phyloP scores from a whole-genome alignment of 2,329 filamentous ascomycete genomes.

The Aspergillus flavus region DNA sequence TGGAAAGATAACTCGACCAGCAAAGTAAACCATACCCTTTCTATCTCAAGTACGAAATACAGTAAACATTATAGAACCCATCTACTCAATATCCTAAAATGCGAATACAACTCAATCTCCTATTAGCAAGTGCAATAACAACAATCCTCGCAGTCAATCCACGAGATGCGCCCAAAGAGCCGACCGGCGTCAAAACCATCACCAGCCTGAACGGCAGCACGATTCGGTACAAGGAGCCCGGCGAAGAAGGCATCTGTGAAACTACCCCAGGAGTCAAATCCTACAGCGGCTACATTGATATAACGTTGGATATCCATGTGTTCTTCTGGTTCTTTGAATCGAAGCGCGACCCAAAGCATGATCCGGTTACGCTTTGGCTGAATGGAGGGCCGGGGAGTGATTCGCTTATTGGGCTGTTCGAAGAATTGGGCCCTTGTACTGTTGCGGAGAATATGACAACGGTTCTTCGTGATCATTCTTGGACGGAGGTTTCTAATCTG shows the following conservation, averaged over 20 bases:
- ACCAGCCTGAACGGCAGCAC: conserved; percentile 48
- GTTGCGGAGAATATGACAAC: conserved; percentile 49
- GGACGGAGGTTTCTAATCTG: conserved; percentile 62
- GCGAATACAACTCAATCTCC: not conserved
- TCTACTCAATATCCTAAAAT: not conserved
- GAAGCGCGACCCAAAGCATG: conserved; percentile 52
- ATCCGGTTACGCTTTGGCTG: conserved; percentile 46
- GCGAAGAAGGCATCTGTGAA: conserved; percentile 55
- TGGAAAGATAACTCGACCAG: not conserved
- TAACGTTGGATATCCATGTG: conserved; percentile 54
- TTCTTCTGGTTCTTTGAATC: conserved; percentile 61
- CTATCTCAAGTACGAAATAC: not conserved
- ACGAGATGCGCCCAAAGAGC: conserved; percentile 29
- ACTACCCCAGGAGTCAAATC: conserved; percentile 59
- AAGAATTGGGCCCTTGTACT: conserved; percentile 46
- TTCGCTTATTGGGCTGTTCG: conserved; percentile 45
- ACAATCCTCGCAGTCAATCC: not conserved
- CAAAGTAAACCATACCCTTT: not conserved
- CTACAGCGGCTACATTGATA: conserved; percentile 60
- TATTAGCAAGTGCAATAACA: not conserved
- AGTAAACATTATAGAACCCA: not conserved
- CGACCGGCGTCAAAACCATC: conserved; percentile 41
- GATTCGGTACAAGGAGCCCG: conserved; percentile 62
- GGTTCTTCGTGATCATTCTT: conserved; percentile 59
- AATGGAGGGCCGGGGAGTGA: conserved; percentile 48